These are phyloP conservation scores for Lepidium didymum DNA, from an alignment of 345 rosid genomes.

Conservation along the genomic window DNA sequence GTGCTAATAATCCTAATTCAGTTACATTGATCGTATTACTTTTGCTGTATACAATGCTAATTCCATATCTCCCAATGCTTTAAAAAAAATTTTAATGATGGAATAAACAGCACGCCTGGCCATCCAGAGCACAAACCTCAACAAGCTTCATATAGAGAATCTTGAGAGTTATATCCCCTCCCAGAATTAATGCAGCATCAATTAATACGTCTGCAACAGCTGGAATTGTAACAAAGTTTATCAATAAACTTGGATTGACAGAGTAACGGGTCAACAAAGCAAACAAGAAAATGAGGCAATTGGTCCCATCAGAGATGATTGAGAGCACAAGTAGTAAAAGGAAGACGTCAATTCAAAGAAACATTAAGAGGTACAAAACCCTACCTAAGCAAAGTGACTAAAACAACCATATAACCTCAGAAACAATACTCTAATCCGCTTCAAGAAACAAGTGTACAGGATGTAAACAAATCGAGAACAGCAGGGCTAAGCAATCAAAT, in stretches of 20 bases:
- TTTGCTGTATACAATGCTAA: neutral
- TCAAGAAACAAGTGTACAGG: conserved; percentile 11
- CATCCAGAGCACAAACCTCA: conserved; percentile 49
- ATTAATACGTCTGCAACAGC: conserved; percentile 95
- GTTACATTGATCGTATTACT: neutral
- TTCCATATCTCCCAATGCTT: neutral
- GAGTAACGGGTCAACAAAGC: neutral
- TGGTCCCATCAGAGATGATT: neutral
- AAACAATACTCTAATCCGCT: conserved; percentile 3
- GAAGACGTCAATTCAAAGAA: neutral
- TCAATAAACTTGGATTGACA: conserved; percentile 29
- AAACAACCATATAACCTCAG: conserved; percentile 8
- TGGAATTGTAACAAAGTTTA: conserved; percentile 39
- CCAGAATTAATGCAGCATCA: conserved; percentile 88
- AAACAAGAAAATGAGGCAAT: conserved; percentile 8
- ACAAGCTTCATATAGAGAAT: conserved; percentile 81
- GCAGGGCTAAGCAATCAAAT: neutral
- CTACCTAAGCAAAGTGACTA: conserved; percentile 5
- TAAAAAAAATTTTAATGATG: neutral
- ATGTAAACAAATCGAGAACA: neutral
- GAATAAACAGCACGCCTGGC: neutral
- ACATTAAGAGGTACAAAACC: conserved; percentile 1
- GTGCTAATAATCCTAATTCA: neutral
- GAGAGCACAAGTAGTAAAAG: neutral
- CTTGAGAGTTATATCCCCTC: conserved; percentile 80